Conservation (phyloP, 495 filamentous ascomycete species). For the Opeltia flavorubescens region DNA sequence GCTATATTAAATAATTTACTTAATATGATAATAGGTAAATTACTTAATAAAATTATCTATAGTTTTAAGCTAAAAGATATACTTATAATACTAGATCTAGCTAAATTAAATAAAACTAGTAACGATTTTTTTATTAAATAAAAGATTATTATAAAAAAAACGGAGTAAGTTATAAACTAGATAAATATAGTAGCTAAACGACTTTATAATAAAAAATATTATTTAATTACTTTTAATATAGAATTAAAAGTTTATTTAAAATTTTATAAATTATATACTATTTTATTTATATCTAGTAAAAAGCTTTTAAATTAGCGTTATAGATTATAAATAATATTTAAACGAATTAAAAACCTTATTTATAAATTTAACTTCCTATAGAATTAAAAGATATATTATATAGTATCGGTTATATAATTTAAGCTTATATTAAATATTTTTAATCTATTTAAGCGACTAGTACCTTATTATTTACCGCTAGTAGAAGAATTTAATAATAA, state of each 20-base stretch:
- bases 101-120: neutral
- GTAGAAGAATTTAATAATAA: too few relatives aligned
- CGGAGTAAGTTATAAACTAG: neutral
- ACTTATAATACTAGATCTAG: neutral
- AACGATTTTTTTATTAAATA: neutral
- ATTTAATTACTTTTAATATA: neutral
- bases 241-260: neutral
- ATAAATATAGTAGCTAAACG: neutral
- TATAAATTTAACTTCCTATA: too few relatives aligned
- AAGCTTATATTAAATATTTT: too few relatives aligned
- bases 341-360: too few relatives aligned
- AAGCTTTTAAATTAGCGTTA: too few relatives aligned
- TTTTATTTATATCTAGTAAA: too few relatives aligned
- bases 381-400: too few relatives aligned
- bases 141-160: neutral
- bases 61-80: neutral
- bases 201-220: neutral
- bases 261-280: neutral
- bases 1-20: neutral
- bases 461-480: too few relatives aligned
- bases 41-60: neutral
- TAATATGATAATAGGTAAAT: neutral
- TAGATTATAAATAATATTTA: too few relatives aligned
- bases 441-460: too few relatives aligned
- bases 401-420: too few relatives aligned